Evolutionary conservation across 805 yeast genomes (phyloP), one percentile per base, ranked within the genome.

Genomic region (Wickerhamiella domercqiae): DNA sequence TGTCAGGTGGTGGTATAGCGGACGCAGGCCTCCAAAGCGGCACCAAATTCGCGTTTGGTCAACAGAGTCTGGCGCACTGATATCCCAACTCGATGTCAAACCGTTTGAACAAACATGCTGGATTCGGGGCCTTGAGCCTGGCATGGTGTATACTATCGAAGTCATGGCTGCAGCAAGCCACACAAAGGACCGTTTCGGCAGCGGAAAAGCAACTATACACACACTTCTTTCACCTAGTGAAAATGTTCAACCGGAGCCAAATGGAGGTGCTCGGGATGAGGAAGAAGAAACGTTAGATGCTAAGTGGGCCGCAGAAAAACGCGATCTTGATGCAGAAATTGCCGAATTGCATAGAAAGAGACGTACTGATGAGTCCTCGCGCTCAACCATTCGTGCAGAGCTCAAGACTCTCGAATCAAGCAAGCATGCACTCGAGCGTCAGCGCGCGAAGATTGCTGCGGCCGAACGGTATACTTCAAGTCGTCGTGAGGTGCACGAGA

Each of bases 361-460:
- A 19, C 36, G 40, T 7, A 41, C 52, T 6, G 51, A 53, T 25
- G 56, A 55, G 17, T 39, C 48, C 17, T 43, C 52, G 20, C 50
- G 54, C 17, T 42, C 55, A 6, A 57, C 49, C 32, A 41, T 59
- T n/a, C 46, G 59, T 16, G 42, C 55, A 0, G 66, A 62, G 35
- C 51, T 51, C 26, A 58, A 59, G 38, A 32, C 50, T 0, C 47
- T 61, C 15, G 66, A 62, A 34, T 61, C 59, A 20, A 44, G 55
- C 5, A 55, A 56, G 36, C 56, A 61, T 5, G 46, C 48, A 14
- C 47, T 61, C 13, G 66, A 62, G 25, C 47, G 54, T 13, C 60
- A 56, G 34, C 47, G 52, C 19, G 34, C 54, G 5, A 57, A 55
- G 34, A 48, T 53, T 14, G 59, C 53, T 32, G 44, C 44, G 34